Conservation (phyloP, 495 filamentous ascomycete genomes). For the Daldinia childiae region DNA sequence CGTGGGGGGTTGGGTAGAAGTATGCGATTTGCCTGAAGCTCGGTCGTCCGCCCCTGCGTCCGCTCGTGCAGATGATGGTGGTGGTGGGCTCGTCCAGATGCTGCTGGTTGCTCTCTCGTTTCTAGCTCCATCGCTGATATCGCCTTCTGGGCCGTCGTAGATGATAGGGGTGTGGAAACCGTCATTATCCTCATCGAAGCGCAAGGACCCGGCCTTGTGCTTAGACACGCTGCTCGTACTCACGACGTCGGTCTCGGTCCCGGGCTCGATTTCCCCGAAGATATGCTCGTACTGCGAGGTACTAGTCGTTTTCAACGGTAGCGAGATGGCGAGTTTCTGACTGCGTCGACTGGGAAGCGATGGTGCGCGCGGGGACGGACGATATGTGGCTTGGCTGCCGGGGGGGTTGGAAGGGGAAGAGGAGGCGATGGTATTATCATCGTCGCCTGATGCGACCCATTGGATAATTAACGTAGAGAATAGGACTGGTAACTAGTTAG, state of each 20-base stretch:
- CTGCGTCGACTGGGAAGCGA: neutral
- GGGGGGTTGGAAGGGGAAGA: neutral
- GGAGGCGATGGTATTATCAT: neutral
- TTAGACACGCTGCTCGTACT: slow-evolving; percentile 11
- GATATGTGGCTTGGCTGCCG: neutral
- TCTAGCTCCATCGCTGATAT: neutral
- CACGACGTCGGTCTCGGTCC: slow-evolving; percentile 13
- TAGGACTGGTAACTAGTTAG: slow-evolving; percentile 50
- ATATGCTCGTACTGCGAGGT: slow-evolving; percentile 39
- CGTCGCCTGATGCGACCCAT: slow-evolving; percentile 55
- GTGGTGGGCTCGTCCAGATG: neutral
- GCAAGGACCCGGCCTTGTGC: neutral
- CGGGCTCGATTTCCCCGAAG: slow-evolving; percentile 24
- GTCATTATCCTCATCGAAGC: slow-evolving; percentile 14
- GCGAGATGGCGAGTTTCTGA: slow-evolving; percentile 24
- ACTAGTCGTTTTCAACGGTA: slow-evolving; percentile 30
- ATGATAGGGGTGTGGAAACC: neutral
- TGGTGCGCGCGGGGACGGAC: neutral
- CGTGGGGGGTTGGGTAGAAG: neutral
- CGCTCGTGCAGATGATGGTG: neutral
- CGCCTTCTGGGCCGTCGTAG: neutral
- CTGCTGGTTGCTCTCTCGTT: slow-evolving; percentile 2
- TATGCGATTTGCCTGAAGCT: neutral
- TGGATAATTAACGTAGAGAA: slow-evolving; percentile 63
- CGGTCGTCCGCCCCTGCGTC: neutral